Evolutionary conservation across 768 basidiomycete species (phyloP), one percentile per base, ranked within the genome.

Genomic region (Boletus rex-veris): DNA sequence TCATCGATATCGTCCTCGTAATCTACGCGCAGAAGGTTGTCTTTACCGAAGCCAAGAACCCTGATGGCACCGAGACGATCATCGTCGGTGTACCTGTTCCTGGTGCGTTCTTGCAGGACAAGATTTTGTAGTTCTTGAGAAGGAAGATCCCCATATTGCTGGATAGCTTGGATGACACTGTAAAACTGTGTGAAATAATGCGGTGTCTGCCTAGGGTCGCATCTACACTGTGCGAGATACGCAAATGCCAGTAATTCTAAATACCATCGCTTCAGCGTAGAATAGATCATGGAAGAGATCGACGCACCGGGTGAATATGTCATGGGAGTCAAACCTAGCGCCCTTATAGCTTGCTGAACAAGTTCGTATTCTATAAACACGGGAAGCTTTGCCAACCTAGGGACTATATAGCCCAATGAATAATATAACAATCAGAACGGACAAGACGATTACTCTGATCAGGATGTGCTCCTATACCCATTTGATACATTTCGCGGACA

Each of bases 221-320:
- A 93, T 54, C 89, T 86, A 64, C 83, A 87, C 68, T 92, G 89
- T 0, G 88, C 85, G 51, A 85, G 70, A 62, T 92, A 93, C 1
- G 84, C 89, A 65, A 90, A 92, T n/a, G 74, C 74, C 49, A 93
- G 76, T 12, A 90, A 73, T 21, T 87, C 90, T 92, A 59, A 26
- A 15, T 37, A 35, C 12, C 15, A 14, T 56, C 35, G 47, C 45
- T 44, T 63, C 36, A 57, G 40, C 33, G 40, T 15, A 24, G 35
- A 39, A 43, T 35, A 30, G 14, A 37, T 7, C 45, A 28, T 28
- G 10, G n/a, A 0, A 18, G 2, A 18, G 19, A 52, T 33, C 1
- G 11, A 63, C 76, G 49, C 58, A 89, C 90, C 85, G 31, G 81
- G 69, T 8, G 86, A 81, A 63, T 83, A 88, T 12, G 83, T 82